A percentile compares a stretch with the other conserved stretches of the same genome.
Conservation (phyloP, 2,329 filamentous ascomycete genomes). For the Botrytis fragariae region DNA sequence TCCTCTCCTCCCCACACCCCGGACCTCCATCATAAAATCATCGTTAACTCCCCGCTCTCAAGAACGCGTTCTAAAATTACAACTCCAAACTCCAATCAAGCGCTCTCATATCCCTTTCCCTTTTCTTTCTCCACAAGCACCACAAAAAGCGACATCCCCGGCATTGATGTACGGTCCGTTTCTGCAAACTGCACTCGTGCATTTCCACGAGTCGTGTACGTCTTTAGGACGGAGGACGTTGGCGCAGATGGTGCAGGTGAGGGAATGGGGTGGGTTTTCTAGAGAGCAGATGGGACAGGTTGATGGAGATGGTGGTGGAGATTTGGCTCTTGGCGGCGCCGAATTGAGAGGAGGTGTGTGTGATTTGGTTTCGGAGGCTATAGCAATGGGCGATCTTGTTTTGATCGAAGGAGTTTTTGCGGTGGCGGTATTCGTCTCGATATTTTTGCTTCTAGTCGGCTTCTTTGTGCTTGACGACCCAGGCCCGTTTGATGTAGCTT, state of each 20-base stretch:
- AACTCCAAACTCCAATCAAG: not conserved
- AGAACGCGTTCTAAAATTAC: not conserved
- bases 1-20: not conserved
- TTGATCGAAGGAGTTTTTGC: not conserved
- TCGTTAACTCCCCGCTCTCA: not conserved
- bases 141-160: constrained; percentile 67
- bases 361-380: not conserved
- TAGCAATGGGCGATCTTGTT: not conserved
- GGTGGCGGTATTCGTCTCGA: not conserved
- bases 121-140: constrained; percentile 59
- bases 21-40: not conserved
- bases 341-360: not conserved
- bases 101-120: not conserved
- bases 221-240: constrained; percentile 61
- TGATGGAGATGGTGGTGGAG: not conserved
- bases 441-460: not conserved
- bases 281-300: constrained; percentile 48
- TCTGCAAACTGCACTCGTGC: constrained; percentile 54
- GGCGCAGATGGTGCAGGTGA: constrained; percentile 67
- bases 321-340: not conserved
- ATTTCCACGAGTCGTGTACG: constrained; percentile 62
- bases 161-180: constrained; percentile 63
- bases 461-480: not conserved
- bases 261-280: constrained; percentile 51
- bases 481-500: not conserved